Conservation (phyloP, 2,329 filamentous ascomycete species). For the Aspergillus transmontanensis region DNA sequence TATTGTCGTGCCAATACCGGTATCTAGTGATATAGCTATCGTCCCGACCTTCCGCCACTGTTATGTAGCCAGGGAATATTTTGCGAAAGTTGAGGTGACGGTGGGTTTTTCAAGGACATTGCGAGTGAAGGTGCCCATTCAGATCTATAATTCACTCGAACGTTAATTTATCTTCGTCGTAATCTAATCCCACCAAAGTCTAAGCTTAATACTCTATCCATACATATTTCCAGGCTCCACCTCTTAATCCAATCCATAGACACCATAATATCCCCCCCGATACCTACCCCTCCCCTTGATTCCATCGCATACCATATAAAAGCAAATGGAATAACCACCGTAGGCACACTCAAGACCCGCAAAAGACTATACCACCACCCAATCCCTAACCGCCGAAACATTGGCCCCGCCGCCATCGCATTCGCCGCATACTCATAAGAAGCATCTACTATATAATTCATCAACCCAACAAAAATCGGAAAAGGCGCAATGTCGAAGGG, state of each 20-base stretch:
- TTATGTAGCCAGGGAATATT: slow-evolving; percentile 1
- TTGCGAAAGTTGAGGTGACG: background rate
- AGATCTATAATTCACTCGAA: background rate
- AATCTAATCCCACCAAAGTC: background rate
- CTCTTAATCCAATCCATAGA: background rate
- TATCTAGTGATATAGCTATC: background rate
- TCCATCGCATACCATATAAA: slow-evolving; percentile 29
- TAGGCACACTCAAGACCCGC: slow-evolving; percentile 29
- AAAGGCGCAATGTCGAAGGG: too few species aligned
- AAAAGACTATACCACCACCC: slow-evolving; percentile 28
- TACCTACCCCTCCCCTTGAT: slow-evolving; percentile 30
- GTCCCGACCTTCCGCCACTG: background rate
- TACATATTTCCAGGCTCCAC: background rate
- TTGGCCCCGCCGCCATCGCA: too few species aligned
- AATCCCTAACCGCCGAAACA: too few species aligned
- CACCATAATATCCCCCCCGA: background rate
- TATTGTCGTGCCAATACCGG: background rate
- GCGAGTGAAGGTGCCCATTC: background rate
- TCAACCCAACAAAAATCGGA: too few species aligned
- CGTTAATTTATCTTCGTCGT: background rate
- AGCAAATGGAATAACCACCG: slow-evolving; percentile 33
- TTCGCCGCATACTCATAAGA: too few species aligned
- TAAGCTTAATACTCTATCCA: background rate
- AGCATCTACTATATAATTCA: too few species aligned
- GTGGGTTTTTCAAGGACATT: background rate